A percentile compares a stretch with the other conserved stretches of the same genome.
These are phyloP conservation scores for Fusarium duplospermum DNA, from an alignment of 2,329 filamentous ascomycete species.

Conservation along the genomic window DNA sequence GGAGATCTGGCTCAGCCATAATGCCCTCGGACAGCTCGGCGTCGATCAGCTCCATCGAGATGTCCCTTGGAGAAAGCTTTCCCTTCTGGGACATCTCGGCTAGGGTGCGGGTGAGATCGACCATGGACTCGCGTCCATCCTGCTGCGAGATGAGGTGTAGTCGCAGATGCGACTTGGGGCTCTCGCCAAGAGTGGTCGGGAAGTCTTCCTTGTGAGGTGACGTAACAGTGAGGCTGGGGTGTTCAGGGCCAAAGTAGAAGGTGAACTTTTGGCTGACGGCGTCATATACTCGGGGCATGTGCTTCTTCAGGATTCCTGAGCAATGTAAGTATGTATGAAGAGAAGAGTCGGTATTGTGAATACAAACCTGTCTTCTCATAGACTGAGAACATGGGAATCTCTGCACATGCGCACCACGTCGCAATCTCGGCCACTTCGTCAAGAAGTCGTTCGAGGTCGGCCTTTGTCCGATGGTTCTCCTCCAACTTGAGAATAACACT, in stretches of 20 bases:
- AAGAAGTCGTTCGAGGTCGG: slow-evolving; percentile 84
- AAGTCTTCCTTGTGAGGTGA: slow-evolving; percentile 56
- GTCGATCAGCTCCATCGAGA: slow-evolving; percentile 87
- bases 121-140: slow-evolving; percentile 92
- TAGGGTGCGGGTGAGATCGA: slow-evolving; percentile 94
- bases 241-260: slow-evolving; percentile 84
- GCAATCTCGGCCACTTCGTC: slow-evolving; percentile 92
- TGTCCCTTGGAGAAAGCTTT: slow-evolving; percentile 84
- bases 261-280: slow-evolving; percentile 83
- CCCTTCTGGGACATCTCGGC: slow-evolving; percentile 93
- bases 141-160: slow-evolving; percentile 86
- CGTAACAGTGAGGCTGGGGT: slow-evolving; percentile 74
- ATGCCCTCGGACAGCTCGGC: slow-evolving; percentile 84
- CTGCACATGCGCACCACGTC: slow-evolving; percentile 92
- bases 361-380: slow-evolving; percentile 88
- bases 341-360: neutral
- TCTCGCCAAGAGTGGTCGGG: slow-evolving; percentile 44
- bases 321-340: slow-evolving; percentile 17
- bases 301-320: slow-evolving; percentile 86
- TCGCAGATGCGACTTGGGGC: slow-evolving; percentile 57
- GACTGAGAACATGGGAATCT: slow-evolving; percentile 87
- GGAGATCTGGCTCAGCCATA: slow-evolving; percentile 88
- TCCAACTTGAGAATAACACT: slow-evolving; percentile 86
- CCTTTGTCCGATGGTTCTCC: slow-evolving; percentile 73
- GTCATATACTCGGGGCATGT: slow-evolving; percentile 86